Base-by-base conservation (phyloP, 192 early-diverging fungal species). In the Phlyctochytrium planicorne region DNA sequence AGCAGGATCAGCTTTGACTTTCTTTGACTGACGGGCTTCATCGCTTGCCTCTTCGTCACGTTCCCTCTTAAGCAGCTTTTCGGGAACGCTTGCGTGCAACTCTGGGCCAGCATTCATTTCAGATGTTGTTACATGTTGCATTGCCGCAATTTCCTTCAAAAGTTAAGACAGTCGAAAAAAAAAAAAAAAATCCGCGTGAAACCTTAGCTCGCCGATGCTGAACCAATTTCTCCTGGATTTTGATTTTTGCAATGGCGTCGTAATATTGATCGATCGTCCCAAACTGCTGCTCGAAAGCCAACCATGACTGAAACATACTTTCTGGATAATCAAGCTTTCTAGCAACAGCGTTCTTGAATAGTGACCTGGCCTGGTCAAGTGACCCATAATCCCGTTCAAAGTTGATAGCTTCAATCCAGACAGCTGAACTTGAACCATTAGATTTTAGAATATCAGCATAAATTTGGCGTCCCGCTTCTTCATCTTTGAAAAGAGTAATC, bases 331-430 rank as follows among this genome's bases (percentile, higher is more conserved):
- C 74, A 23, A 56, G 20, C 31, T 40, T 66, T 30, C 60, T 16
- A 6, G n/a, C 52, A 24, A 52, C 34, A 16, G 68, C 68, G n/a
- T 65, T 36, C 31, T 65, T 68, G 63, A 65, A 76, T 27, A 80
- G 53, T 66, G 50, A 61, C 14, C 29, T 4, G 16, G 72, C 59
- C 4, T 52, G 33, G 20, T 23, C 4, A 3, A 69, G 17, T 50
- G 68, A 52, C 3, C 67, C 67, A 31, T 75, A 66, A 36, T 64
- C 20, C 63, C 78, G 30, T 65, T 80, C 79, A 53, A 80, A 80
- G 17, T 50, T 37, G 17, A 59, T 56, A 6, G 60, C 61, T 55
- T 69, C 69, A 31, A 77, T 30, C 53, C 53, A 65, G 3, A 80
- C 66, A 0, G 53, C 1, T 0, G 60, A 24, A 23, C 30, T 40